Percentiles rank a stretch among this genome's conserved stretches.
These are phyloP conservation scores for Cenococcum geophilum DNA, from an alignment of 495 filamentous ascomycete species.

Conservation along the genomic window DNA sequence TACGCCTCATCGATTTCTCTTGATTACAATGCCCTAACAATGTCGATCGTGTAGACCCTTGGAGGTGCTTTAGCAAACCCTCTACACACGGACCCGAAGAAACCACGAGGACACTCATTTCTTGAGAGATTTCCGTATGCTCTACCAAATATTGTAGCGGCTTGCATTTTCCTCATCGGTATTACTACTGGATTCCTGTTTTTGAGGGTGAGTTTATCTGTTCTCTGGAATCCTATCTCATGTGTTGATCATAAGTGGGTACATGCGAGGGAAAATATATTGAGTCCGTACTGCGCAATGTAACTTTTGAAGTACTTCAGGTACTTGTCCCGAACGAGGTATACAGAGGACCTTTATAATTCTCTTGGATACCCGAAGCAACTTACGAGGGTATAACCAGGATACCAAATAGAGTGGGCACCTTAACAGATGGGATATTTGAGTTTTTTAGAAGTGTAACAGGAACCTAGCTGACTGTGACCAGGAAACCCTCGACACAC, in stretches of 20 bases:
- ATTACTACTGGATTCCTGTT: slow-evolving; percentile 66
- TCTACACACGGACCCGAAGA: slow-evolving; percentile 56
- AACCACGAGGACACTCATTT: slow-evolving; percentile 62
- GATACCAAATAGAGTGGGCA: no score
- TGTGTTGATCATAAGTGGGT: no score
- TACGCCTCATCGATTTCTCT: neutral
- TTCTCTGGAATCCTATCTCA: no score
- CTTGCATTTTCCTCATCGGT: slow-evolving; percentile 64
- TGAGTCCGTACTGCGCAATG: no score
- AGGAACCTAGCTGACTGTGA: neutral
- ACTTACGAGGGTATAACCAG: no score
- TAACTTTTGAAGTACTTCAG: no score
- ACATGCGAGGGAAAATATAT: no score
- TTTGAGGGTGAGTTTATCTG: slow-evolving; percentile 42
- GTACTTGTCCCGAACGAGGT: no score
- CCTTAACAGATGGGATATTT: no score
- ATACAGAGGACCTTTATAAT: no score
- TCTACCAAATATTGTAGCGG: slow-evolving; percentile 73
- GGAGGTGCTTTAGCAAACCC: slow-evolving; percentile 82
- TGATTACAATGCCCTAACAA: neutral
- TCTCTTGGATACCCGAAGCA: no score
- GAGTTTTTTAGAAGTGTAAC: no score
- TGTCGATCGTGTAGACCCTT: slow-evolving; percentile 43
- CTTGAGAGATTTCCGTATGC: slow-evolving; percentile 71
- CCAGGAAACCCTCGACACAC: slow-evolving; percentile 63